Percentiles rank a stretch among this genome's conserved stretches.
Conservation (phyloP, 306 rosid genomes). For the Cucumis sativus region Cucumber_9930_V3 NC_026655.2:12170501-12171000, state of each 20-base stretch:
- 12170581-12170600: background rate
- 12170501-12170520: slow-evolving; percentile 35
- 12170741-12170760: no score
- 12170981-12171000: background rate
- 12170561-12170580: background rate
- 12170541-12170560: background rate
- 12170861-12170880: no score
- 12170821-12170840: no score
- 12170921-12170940: no score
- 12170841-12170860: no score
- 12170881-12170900: no score
- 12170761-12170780: background rate
- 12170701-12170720: background rate
- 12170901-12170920: no score
- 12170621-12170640: background rate
- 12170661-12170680: background rate
- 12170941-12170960: no score
- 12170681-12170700: background rate
- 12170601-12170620: background rate
- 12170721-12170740: background rate
- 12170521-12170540: slow-evolving; percentile 13
- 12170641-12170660: background rate
- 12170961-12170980: background rate
- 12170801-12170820: background rate
- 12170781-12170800: background rate